Percentiles rank a stretch among this genome's conserved stretches.
phyloP scores from a whole-genome alignment of 441 rosid species.

The Erodium chrysanthum region DNA sequence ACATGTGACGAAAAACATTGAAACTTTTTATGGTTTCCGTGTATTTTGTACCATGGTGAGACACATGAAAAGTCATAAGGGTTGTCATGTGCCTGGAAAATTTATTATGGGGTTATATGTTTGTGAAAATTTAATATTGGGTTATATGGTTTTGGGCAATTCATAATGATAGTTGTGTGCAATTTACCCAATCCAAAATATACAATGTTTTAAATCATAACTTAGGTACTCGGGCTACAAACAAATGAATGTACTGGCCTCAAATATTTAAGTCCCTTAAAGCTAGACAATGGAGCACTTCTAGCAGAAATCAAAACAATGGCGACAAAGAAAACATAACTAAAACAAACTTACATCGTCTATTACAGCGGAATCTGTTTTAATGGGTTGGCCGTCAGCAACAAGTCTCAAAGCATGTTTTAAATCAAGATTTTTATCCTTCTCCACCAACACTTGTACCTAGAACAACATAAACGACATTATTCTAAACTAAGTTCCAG shows the following conservation, averaged over 20 bases:
- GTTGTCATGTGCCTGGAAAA: too few species aligned
- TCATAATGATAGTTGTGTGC: too few species aligned
- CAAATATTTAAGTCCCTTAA: not conserved
- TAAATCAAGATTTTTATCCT: slow-evolving; percentile 56
- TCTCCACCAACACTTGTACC: slow-evolving; percentile 89
- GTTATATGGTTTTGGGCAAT: too few species aligned
- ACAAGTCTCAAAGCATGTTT: slow-evolving; percentile 52
- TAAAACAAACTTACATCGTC: slow-evolving; percentile 49
- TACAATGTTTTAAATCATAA: not conserved
- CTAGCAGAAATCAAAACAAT: not conserved
- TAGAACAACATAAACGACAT: slow-evolving; percentile 26
- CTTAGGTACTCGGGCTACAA: not conserved
- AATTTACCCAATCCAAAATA: too few species aligned
- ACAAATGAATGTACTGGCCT: not conserved
- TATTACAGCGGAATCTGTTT: slow-evolving; percentile 44
- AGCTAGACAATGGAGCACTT: not conserved
- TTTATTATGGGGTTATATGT: too few species aligned
- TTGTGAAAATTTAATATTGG: too few species aligned
- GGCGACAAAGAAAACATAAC: not conserved
- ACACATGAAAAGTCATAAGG: too few species aligned
- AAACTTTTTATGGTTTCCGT: too few species aligned
- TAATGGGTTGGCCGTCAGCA: slow-evolving; percentile 67
- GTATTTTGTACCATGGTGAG: too few species aligned
- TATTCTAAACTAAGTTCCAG: slow-evolving; percentile 6
- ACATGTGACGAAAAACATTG: too few species aligned